Evolutionary conservation across 768 basidiomycete genomes (phyloP).

Genomic region (Mycena latifolia): DNA sequence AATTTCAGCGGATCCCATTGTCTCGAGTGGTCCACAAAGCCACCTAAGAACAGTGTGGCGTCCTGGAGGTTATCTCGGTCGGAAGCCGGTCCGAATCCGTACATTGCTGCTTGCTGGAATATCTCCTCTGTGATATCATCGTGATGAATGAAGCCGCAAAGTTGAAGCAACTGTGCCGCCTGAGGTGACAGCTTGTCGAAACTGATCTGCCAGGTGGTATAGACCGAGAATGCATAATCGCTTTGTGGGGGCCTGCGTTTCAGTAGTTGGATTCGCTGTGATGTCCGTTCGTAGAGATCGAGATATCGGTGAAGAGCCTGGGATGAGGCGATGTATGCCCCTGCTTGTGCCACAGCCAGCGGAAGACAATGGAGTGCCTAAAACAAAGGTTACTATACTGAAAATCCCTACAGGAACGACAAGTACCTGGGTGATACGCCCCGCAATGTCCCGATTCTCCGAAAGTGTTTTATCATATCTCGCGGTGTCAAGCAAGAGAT

Average conservation of each 20-base stretch:
- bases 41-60: no score
- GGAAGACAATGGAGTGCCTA: neutral
- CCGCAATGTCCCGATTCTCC: neutral
- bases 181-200: neutral
- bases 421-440: neutral
- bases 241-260: neutral
- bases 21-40: neutral
- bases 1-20: neutral
- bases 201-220: no score
- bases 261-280: neutral
- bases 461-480: neutral
- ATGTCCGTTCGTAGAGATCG: neutral
- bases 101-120: no score
- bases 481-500: neutral
- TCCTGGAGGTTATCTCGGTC: no score
- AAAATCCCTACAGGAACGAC: neutral
- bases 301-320: neutral
- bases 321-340: neutral
- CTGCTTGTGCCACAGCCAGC: constrained; percentile 1
- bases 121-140: no score
- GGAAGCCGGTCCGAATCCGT: no score
- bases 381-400: neutral
- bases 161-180: neutral
- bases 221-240: neutral
- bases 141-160: neutral